phyloP scores from a whole-genome alignment of 495 filamentous ascomycete genomes.

The Aspergillus heteromorphus region DNA sequence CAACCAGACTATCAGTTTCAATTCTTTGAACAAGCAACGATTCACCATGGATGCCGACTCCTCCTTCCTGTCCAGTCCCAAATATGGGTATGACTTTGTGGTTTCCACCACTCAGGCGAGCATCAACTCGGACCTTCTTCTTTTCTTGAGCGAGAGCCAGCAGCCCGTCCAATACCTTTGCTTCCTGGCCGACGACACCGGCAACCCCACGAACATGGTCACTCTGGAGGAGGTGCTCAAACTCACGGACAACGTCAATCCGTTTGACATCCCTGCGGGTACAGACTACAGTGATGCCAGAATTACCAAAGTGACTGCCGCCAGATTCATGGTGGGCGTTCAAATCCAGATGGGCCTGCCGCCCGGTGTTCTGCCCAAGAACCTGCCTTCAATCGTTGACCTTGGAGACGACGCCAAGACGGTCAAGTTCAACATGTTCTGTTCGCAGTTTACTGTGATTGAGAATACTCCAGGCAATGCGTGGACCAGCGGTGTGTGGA shows the following conservation, averaged over 20 bases:
- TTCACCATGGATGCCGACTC: background rate
- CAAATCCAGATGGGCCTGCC: constrained; percentile 5
- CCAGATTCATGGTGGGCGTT: background rate
- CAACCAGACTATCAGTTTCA: too few species aligned
- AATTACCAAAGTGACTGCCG: background rate
- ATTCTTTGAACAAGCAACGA: background rate
- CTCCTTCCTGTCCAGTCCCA: constrained; percentile 4
- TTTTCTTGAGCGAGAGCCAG: background rate
- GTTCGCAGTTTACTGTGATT: background rate
- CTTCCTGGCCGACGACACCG: constrained; percentile 1
- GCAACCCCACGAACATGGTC: background rate
- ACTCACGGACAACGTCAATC: background rate
- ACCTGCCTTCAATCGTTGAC: constrained; percentile 2
- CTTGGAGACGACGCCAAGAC: background rate
- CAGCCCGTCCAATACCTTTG: constrained; percentile 4
- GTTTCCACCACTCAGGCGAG: constrained; percentile 12
- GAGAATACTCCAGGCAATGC: background rate
- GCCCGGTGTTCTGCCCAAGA: background rate
- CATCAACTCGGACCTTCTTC: constrained; percentile 6
- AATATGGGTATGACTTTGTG: constrained; percentile 10
- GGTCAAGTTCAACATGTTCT: constrained; percentile 7
- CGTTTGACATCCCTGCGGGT: background rate
- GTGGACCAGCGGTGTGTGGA: background rate
- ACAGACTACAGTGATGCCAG: background rate
- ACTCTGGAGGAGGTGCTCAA: constrained; percentile 3